phyloP scores from a whole-genome alignment of 345 rosid species.

The Anastatica hierochuntica region DNA sequence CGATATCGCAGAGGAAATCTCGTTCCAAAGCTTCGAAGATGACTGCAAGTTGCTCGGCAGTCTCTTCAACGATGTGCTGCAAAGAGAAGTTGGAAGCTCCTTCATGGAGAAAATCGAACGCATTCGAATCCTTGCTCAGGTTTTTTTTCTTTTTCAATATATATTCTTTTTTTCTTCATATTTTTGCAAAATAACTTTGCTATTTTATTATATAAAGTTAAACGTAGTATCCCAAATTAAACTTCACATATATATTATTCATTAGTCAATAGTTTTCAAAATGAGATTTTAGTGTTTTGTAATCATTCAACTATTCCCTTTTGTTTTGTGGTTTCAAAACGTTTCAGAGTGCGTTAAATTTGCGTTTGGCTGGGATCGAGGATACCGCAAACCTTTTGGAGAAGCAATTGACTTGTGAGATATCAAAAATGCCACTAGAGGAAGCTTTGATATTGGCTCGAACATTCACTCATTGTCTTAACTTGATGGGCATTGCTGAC shows the following conservation, averaged over 20 bases:
- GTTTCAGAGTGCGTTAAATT: constrained; percentile 72
- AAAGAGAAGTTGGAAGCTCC: constrained; percentile 50
- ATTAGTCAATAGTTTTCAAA: no score
- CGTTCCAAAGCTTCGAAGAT: constrained; percentile 89
- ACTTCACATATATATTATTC: no score
- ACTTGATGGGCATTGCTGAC: constrained; percentile 89
- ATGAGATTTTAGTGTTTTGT: no score
- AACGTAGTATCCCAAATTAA: no score
- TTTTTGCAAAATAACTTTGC: no score
- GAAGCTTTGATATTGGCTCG: constrained; percentile 86
- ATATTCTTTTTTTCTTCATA: no score
- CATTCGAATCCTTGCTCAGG: constrained; percentile 77
- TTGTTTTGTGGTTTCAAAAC: background rate
- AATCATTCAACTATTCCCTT: no score
- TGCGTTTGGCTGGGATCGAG: constrained; percentile 85
- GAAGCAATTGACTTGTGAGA: constrained; percentile 68
- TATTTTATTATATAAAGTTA: background rate
- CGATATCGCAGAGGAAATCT: constrained; percentile 88
- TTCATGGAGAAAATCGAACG: constrained; percentile 75
- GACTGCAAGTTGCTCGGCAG: constrained; percentile 85
- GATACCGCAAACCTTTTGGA: constrained; percentile 72
- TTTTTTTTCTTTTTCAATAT: no score
- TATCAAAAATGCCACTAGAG: constrained; percentile 76
- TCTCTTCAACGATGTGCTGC: constrained; percentile 78
- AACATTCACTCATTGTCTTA: constrained; percentile 88